Evolutionary conservation across 768 basidiomycete genomes (phyloP).

Genomic region (Boletus bicolor): DNA sequence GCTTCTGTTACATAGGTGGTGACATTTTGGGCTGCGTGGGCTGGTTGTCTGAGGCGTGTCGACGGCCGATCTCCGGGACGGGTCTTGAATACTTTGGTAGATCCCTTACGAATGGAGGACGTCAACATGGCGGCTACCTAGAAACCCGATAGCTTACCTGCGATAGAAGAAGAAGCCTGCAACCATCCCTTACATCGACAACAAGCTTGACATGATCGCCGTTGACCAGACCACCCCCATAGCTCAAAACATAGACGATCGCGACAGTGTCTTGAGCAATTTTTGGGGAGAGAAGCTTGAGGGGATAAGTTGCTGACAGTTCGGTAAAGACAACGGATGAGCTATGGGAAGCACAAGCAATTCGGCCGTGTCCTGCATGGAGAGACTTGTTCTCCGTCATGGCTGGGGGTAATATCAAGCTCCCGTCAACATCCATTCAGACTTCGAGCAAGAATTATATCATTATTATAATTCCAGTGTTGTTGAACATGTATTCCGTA

Average conservation of each 20-base stretch:
- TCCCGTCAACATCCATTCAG: not conserved
- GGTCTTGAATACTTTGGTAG: constrained; percentile 91
- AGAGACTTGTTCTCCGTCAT: constrained; percentile 9
- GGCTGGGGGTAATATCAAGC: not conserved
- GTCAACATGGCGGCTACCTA: not conserved
- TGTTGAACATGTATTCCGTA: constrained; percentile 35
- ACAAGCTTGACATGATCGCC: constrained; percentile 70
- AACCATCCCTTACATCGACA: constrained; percentile 55
- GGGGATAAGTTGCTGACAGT: constrained; percentile 77
- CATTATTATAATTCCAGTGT: constrained; percentile 17
- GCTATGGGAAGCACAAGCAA: constrained; percentile 52
- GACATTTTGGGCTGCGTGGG: constrained; percentile 11
- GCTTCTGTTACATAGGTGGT: constrained; percentile 69
- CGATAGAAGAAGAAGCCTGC: constrained; percentile 71
- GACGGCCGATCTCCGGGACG: constrained; percentile 61
- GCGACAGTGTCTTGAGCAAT: constrained; percentile 49
- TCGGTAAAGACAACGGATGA: constrained; percentile 63
- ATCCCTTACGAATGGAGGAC: constrained; percentile 51
- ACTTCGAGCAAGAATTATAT: constrained; percentile 14
- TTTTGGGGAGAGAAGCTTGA: constrained; percentile 82
- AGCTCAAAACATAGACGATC: constrained; percentile 76
- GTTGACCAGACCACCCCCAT: constrained; percentile 89
- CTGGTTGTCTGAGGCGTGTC: constrained; percentile 27
- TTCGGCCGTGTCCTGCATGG: constrained; percentile 51
- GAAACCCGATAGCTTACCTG: constrained; percentile 54